Percentiles rank a stretch among this genome's conserved stretches.
phyloP scores from a whole-genome alignment of 345 rosid species.

The Lumnitzera littorea region DNA sequence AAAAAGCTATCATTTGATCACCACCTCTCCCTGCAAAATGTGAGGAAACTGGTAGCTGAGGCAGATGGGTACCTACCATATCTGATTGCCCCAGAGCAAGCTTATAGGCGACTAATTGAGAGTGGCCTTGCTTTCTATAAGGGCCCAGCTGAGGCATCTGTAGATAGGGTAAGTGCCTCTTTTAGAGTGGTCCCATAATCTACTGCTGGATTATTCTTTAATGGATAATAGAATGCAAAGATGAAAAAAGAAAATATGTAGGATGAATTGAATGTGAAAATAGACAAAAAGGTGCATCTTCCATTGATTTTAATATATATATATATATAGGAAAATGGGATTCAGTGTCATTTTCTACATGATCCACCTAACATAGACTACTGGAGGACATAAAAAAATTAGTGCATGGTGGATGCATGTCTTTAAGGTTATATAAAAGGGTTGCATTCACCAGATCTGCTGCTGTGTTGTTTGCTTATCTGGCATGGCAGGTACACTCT shows the following conservation, averaged over 20 bases:
- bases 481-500: slow-evolving; percentile 43
- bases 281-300: no score
- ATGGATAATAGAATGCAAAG: background rate
- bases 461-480: slow-evolving; percentile 4
- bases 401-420: no score
- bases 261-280: no score
- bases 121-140: slow-evolving; percentile 52
- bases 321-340: no score
- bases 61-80: slow-evolving; percentile 78
- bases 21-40: slow-evolving; percentile 54
- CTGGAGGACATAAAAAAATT: no score
- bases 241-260: no score
- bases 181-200: no score
- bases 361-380: no score
- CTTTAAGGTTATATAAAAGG: no score
- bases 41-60: slow-evolving; percentile 55
- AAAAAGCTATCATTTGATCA: slow-evolving; percentile 62
- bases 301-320: no score
- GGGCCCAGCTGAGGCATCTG: slow-evolving; percentile 70
- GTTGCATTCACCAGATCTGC: no score
- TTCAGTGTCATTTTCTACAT: no score
- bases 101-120: slow-evolving; percentile 55
- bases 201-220: background rate
- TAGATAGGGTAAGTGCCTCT: slow-evolving; percentile 56
- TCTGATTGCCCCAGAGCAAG: slow-evolving; percentile 71